Conservation (phyloP, 352 stramenopile genomes). For the Phytophthora tentaculata region DNA sequence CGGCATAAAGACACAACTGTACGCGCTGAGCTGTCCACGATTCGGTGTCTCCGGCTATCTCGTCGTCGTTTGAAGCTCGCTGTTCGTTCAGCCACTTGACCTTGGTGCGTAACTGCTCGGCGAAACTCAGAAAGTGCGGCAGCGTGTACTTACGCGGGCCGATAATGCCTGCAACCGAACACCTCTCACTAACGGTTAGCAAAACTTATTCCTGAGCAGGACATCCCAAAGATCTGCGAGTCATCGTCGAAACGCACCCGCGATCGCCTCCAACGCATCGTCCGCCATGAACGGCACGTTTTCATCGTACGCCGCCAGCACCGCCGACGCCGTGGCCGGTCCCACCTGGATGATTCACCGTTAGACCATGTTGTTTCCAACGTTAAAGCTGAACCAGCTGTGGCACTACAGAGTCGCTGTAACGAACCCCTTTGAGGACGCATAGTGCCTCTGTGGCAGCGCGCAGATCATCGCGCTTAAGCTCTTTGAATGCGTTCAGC, state of each 20-base stretch:
- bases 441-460: slow-evolving; percentile 57
- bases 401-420: background rate
- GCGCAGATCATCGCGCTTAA: slow-evolving; percentile 42
- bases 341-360: slow-evolving; percentile 53
- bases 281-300: slow-evolving; percentile 82
- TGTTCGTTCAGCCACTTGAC: slow-evolving; percentile 61
- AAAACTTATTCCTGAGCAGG: slow-evolving; percentile 7
- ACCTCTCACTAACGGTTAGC: slow-evolving; percentile 4
- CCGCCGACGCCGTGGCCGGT: slow-evolving; percentile 75
- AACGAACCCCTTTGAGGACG: slow-evolving; percentile 70
- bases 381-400: slow-evolving; percentile 14
- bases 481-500: slow-evolving; percentile 39
- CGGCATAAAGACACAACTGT: slow-evolving; percentile 75
- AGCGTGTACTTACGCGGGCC: slow-evolving; percentile 83
- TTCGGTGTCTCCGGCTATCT: slow-evolving; percentile 19
- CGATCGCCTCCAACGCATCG: slow-evolving; percentile 77
- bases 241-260: slow-evolving; percentile 38
- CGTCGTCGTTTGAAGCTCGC: slow-evolving; percentile 29
- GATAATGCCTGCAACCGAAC: slow-evolving; percentile 54
- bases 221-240: slow-evolving; percentile 7
- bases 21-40: slow-evolving; percentile 72
- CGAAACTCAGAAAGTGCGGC: slow-evolving; percentile 71
- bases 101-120: slow-evolving; percentile 58
- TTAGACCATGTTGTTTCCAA: slow-evolving; percentile 5
- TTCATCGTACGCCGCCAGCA: slow-evolving; percentile 73